Base-by-base conservation (phyloP, 2,329 filamentous ascomycete species). In the Penicillium rolfsii region DNA sequence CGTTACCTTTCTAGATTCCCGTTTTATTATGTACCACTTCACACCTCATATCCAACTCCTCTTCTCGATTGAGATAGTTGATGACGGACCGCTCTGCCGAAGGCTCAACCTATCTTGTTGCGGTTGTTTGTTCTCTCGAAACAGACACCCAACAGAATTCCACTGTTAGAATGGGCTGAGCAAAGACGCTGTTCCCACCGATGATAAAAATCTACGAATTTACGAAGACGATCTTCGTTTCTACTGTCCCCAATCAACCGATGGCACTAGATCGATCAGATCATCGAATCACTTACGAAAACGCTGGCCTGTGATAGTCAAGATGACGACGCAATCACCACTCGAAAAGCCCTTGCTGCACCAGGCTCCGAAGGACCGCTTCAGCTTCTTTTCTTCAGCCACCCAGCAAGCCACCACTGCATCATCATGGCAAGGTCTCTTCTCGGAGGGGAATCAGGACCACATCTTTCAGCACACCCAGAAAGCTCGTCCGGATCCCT, bases 371-470 rank as follows among this genome's bases (percentile, higher is more conserved):
- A n/a, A 22, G 8, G 93, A 92, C 72, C 87, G 93, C 1, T 97
- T 96, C 82, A 95, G 92, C 67, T 97, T 97, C 80, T 98, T 97
- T 77, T 97, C 93, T 0, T 97, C 93, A 0, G 90, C 93, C 55
- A 89, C 91, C 76, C 92, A 97, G 70, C 16, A 68, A 16, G 49
- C 59, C 7, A 54, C 36, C 35, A 45, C 57, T 2, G 65, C 68
- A 2, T 57, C 67, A 0, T 63, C 57, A 9, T 73, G 69, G 67
- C 66, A 66, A 2, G 64, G 50, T 3, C 56, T 71, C 11, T 66
- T 71, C 22, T 59, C 63, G 3, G 16, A 38, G 1, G 63, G 58
- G 14, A 49, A 62, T 4, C 33, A 59, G 2, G 64, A 66, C 28
- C 56, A 57, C 4, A 61, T 64, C n/a, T 56, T 63, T 30, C 64